Base-by-base conservation (phyloP, 2,329 filamentous ascomycete genomes). In the Zarea fungicola region DNA sequence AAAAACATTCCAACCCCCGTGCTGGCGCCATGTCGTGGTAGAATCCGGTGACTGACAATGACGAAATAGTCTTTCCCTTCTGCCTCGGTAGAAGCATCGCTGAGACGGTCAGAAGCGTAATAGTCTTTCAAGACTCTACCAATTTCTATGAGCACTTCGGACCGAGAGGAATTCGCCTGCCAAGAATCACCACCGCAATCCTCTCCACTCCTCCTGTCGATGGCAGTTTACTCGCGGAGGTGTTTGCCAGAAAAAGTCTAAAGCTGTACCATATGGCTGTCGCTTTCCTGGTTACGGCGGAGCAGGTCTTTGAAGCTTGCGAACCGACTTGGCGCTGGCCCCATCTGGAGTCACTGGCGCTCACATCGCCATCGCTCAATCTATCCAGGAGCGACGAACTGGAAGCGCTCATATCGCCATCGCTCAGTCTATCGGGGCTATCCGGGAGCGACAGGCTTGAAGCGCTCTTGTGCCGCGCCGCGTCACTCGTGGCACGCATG, bases 301-400 rank as follows among this genome's bases (percentile, higher is more conserved):
- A 52, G 42, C 52, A 65, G 28, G 51, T 66, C 52, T 63, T 67
- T 37, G 22, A 16, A 28, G 14, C 40, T 21, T 63, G 59, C 45
- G 48, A 51, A 18, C 39, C 31, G 32, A 52, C 53, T 8, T 64
- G 57, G 57, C 59, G 28, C 21, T 66, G 64, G 63, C 31, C 32
- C n/a, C 52, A 52, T 43, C 48, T 67, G 43, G 54, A 57, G 47
- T 64, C 60, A 45, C 54, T 67, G 49, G 58, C 62, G 19, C 59
- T 68, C n/a, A 67, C 65, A 53, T 65, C 63, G 34, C 51, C 58
- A 34, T 52, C 59, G 48, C 49, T 68, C n/a, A n/a, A n/a, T n/a
- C 45, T 22, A 52, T 40, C 34, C 28, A 55, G 48, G 6, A 52
- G 44, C 35, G 8, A 50, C 32, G 4, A 52, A 28, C 60, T 60